Percentiles rank a stretch among this genome's conserved stretches.
Evolutionary conservation across 306 rosid genomes (phyloP).

Genomic region (Casuarina equisetifolia): DNA sequence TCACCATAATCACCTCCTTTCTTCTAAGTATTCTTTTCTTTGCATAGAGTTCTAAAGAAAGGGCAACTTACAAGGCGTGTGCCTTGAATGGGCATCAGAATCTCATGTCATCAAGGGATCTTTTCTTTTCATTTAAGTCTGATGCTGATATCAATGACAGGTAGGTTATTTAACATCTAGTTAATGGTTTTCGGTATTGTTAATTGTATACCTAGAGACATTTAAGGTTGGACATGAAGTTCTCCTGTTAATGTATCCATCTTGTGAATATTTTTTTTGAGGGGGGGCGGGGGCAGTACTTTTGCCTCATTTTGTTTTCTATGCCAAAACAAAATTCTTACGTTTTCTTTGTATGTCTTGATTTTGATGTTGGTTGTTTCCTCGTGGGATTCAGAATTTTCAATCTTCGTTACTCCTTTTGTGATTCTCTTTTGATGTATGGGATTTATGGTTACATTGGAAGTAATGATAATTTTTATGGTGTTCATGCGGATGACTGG

Average conservation of each 20-base stretch:
- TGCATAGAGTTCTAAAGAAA: neutral
- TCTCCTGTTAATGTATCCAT: no score
- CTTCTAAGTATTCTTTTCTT: neutral
- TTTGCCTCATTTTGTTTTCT: neutral
- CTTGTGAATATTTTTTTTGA: neutral
- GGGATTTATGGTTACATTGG: neutral
- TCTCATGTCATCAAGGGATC: neutral
- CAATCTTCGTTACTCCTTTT: neutral
- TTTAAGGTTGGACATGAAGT: neutral
- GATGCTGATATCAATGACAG: neutral
- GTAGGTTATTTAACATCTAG: neutral
- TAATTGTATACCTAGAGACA: neutral
- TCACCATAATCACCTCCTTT: neutral
- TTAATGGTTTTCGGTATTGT: neutral
- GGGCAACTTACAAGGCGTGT: neutral
- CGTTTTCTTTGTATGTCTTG: neutral
- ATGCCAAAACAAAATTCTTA: neutral
- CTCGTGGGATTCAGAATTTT: neutral
- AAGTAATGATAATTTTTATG: neutral
- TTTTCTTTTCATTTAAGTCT: neutral
- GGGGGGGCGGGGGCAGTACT: neutral
- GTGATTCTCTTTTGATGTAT: neutral
- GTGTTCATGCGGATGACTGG: conserved; percentile 3
- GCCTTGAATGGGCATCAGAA: neutral
- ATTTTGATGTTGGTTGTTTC: neutral